These are phyloP conservation scores for Aureobasidium mangrovei DNA, from an alignment of 2,329 filamentous ascomycete species.

Conservation along the genomic window DNA sequence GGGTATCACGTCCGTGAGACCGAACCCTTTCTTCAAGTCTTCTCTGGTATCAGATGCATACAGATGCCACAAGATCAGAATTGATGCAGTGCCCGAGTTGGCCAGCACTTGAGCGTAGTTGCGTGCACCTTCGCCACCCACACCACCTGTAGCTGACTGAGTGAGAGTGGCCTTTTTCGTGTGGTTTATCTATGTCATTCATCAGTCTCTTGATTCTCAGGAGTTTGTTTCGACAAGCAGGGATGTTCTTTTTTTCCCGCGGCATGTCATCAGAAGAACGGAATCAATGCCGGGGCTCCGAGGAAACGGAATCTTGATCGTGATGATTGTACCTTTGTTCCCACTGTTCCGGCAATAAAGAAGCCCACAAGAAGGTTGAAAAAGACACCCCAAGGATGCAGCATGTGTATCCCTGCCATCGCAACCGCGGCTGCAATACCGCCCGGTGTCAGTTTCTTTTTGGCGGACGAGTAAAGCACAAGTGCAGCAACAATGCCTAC, in stretches of 20 bases:
- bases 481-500: constrained; percentile 20
- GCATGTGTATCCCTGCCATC: constrained; percentile 71
- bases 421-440: constrained; percentile 64
- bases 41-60: background rate
- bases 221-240: too few relatives aligned
- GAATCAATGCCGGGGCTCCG: background rate
- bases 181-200: constrained; percentile 61
- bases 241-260: too few relatives aligned
- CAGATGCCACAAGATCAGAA: constrained; percentile 47
- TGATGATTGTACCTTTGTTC: constrained; percentile 58
- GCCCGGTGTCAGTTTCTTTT: constrained; percentile 55
- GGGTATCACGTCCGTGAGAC: constrained; percentile 27
- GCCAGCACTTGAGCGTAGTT: constrained; percentile 85
- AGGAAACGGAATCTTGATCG: background rate
- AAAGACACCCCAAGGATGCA: constrained; percentile 93
- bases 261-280: background rate
- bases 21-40: background rate
- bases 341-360: constrained; percentile 75
- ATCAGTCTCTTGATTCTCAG: background rate
- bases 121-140: constrained; percentile 71
- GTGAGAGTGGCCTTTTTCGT: constrained; percentile 76
- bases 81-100: constrained; percentile 71
- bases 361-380: constrained; percentile 76
- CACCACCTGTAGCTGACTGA: constrained; percentile 60
- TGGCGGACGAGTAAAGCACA: constrained; percentile 45